A percentile compares a stretch with the other conserved stretches of the same genome.
These are phyloP conservation scores for Houttuynia cordata DNA, from an alignment of 164 flowering plant species.

Conservation along the genomic window DNA sequence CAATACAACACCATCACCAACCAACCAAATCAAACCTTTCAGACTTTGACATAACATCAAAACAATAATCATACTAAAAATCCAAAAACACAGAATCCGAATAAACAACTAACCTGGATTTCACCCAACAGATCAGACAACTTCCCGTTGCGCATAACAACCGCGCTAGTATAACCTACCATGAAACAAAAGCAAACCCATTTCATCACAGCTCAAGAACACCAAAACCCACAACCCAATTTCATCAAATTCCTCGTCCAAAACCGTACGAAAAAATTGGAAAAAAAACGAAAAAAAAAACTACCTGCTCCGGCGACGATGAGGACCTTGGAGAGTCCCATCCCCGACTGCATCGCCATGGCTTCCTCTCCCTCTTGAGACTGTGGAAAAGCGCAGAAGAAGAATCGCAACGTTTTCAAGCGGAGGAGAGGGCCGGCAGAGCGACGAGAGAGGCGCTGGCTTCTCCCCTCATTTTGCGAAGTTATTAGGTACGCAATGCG, in stretches of 20 bases:
- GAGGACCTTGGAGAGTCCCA: constrained; percentile 55
- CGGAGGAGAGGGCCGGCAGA: no score
- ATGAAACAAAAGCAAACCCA: background rate
- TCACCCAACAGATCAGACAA: constrained; percentile 58
- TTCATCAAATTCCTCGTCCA: background rate
- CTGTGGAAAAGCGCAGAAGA: background rate
- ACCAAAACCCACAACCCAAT: background rate
- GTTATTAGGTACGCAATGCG: no score
- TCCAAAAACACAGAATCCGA: background rate
- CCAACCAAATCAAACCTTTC: no score
- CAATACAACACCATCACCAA: no score
- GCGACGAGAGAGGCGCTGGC: no score
- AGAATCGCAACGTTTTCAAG: no score
- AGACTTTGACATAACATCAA: background rate
- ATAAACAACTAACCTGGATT: constrained; percentile 45
- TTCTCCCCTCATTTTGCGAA: no score
- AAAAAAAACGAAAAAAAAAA: background rate
- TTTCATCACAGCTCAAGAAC: background rate
- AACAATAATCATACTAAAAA: background rate
- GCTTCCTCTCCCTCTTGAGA: background rate
- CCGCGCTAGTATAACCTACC: constrained; percentile 57
- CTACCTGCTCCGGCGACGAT: constrained; percentile 66
- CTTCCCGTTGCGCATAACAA: constrained; percentile 53
- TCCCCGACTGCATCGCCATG: constrained; percentile 73
- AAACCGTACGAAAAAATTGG: background rate